phyloP scores from a whole-genome alignment of 805 yeast species.

The Lachancea sp. region DNA sequence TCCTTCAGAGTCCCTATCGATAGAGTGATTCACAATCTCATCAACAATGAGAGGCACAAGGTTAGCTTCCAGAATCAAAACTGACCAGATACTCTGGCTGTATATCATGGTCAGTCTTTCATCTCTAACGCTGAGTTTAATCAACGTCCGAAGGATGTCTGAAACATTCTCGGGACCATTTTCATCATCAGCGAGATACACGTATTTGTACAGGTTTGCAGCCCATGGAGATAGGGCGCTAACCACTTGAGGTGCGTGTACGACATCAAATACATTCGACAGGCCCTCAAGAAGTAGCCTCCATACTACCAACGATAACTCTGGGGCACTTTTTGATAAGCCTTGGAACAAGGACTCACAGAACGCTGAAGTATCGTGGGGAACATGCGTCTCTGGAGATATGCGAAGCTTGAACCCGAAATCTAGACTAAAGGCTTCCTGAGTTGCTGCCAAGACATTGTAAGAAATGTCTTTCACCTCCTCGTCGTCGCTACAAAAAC shows the following conservation, averaged over 20 bases:
- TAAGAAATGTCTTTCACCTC: conserved; percentile 60
- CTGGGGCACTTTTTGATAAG: conserved; percentile 53
- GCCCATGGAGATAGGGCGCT: conserved; percentile 61
- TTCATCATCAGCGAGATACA: conserved; percentile 48
- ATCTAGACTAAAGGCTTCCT: conserved; percentile 52
- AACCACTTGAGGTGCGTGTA: conserved; percentile 21
- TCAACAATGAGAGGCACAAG: conserved; percentile 55
- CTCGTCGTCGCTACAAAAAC: conserved; percentile 53
- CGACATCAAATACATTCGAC: conserved; percentile 17
- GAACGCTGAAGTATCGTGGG: conserved; percentile 58
- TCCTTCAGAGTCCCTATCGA: conserved; percentile 73
- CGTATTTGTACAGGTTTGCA: conserved; percentile 52
- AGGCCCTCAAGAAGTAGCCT: conserved; percentile 26
- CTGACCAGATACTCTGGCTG: conserved; percentile 60
- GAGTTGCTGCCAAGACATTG: conserved; percentile 53
- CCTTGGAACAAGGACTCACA: conserved; percentile 49
- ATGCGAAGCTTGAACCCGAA: conserved; percentile 51
- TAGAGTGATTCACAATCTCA: conserved; percentile 66
- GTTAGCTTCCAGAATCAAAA: conserved; percentile 54
- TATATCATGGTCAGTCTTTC: conserved; percentile 46
- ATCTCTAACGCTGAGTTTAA: conserved; percentile 49
- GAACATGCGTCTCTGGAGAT: conserved; percentile 58
- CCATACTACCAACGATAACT: conserved; percentile 51
- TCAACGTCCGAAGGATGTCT: conserved; percentile 54
- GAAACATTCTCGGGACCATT: conserved; percentile 57